Percentiles rank a stretch among this genome's conserved stretches.
phyloP scores from a whole-genome alignment of 75 land plant species.

The Pinus albicaulis region DNA sequence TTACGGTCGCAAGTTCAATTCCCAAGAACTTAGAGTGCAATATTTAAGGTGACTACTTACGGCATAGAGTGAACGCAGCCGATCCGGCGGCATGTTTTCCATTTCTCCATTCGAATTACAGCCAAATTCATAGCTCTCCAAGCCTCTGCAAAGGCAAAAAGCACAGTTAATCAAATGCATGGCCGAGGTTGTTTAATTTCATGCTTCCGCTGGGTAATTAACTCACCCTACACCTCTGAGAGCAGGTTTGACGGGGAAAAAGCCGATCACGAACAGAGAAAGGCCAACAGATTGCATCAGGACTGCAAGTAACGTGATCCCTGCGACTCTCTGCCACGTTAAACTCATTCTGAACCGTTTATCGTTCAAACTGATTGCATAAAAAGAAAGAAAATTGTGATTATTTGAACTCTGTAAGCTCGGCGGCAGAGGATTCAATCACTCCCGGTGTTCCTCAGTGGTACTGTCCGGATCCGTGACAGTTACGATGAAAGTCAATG shows the following conservation, averaged over 20 bases:
- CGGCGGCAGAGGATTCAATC: no score
- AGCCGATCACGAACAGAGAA: constrained; percentile 63
- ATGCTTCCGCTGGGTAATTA: not conserved
- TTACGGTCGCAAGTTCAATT: not conserved
- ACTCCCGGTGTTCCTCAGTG: no score
- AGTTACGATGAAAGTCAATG: no score
- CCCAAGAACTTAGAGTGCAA: not conserved
- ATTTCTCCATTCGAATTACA: constrained; percentile 8
- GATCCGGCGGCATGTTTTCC: constrained; percentile 20
- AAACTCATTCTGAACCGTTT: no score
- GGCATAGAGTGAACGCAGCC: constrained; percentile 45
- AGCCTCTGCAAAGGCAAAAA: constrained; percentile 42
- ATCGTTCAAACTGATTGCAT: no score
- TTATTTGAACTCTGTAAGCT: no score
- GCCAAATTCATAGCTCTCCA: constrained; percentile 49
- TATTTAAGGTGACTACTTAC: constrained; percentile 6
- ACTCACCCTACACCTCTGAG: constrained; percentile 76
- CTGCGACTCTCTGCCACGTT: no score
- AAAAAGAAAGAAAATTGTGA: no score
- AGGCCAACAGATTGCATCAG: constrained; percentile 70
- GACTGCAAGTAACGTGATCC: constrained; percentile 18
- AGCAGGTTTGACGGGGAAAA: constrained; percentile 89
- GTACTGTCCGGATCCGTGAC: no score
- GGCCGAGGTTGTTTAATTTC: not conserved
- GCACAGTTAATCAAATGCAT: not conserved